Base-by-base conservation (phyloP, 768 basidiomycete species). In the Leccinum disarticulatum region DNA sequence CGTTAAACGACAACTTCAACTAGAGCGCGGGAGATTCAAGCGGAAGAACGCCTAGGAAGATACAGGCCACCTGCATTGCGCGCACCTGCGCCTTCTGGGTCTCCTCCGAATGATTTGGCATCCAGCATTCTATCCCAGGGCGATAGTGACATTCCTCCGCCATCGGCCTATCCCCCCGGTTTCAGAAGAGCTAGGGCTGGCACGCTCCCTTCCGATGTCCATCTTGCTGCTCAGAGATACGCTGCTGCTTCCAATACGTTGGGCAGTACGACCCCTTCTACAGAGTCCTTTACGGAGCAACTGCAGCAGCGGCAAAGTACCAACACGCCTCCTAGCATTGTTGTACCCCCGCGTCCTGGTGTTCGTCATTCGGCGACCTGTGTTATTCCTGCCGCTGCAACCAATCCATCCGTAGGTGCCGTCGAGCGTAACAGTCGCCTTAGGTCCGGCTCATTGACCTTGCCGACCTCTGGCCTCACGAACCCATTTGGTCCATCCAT, bases 131-230 rank as follows among this genome's bases (percentile, higher is more conserved):
- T 81, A 66, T 82, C 85, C 51, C 79, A 83, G 56, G 80, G 77
- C 68, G 87, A 90, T 76, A 77, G 77, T 67, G 74, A 81, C 64
- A 73, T 80, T 61, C 69, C 87, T 70, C 85, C 90, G 67, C 81
- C 87, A 64, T 86, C 87, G 73, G 90, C 86, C 77, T 91, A 85
- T 73, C 90, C 91, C 61, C 81, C 90, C 57, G 91, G 92, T 61
- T 96, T 94, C 74, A 86, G 93, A 78, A 87, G 95, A 81, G 93
- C 94, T 70, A 87, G 95, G 87, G 96, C 95, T 66, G 96, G 95
- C 59, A 98, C 95, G 81, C 85, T 98, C 70, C 95, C 95, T 77
- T 96, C 95, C 66, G 95, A 95, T 73, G 88, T 96, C 55, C 88
- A 90, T 70, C 87, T 93, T 66, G 90, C 89, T 59, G 87, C 92